Base-by-base conservation (phyloP, 2,329 filamentous ascomycete species). In the Dactylellina drechsleri region DNA sequence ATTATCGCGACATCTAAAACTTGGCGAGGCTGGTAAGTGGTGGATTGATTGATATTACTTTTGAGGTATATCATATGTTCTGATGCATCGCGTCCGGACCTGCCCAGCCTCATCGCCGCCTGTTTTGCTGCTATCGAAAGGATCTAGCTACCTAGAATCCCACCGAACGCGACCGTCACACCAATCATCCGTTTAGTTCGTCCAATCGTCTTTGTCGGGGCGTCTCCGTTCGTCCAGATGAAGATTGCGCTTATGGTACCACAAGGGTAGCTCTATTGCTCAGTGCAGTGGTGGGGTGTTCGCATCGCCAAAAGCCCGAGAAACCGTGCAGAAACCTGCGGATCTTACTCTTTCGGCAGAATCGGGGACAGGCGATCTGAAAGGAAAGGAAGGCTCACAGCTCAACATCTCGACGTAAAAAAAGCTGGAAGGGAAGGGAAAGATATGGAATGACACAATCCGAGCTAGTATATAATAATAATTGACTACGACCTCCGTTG, bases 111-210 rank as follows among this genome's bases (percentile, higher is more conserved):
- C 8, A 18, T n/a, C 31, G 15, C 12, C 12, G 13, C 13, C 43
- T 23, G 23, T 23, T 23, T 23, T 2, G 2, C 40, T 8, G 5
- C 10, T 36, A 36, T 36, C 6, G 10, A 36, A 20, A 58, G 54
- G 54, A 58, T 58, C 54, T 40, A 26, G 54, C 40, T 58, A 58
- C 54, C 54, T 58, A 58, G 54, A 58, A 58, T 31, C 31, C 31
- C 31, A 10, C 31, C 31, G 10, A 10, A 36, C 31, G 31, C 23
- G 20, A 12, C 53, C n/a, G 1, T 5, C 20, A 52, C 18, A 18
- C 49, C 49, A n/a, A 54, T 31, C 43, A 47, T 13, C 43, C 1
- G 43, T 6, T 54, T 54, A 20, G 28, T 18, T 16, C 54, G 26
- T 15, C 26, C 23, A 36, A 36, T 45, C 40, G 54, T 40, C 54